Conservation (phyloP, 1,284 basidiomycete genomes). For the Leccinum subatratum region DNA sequence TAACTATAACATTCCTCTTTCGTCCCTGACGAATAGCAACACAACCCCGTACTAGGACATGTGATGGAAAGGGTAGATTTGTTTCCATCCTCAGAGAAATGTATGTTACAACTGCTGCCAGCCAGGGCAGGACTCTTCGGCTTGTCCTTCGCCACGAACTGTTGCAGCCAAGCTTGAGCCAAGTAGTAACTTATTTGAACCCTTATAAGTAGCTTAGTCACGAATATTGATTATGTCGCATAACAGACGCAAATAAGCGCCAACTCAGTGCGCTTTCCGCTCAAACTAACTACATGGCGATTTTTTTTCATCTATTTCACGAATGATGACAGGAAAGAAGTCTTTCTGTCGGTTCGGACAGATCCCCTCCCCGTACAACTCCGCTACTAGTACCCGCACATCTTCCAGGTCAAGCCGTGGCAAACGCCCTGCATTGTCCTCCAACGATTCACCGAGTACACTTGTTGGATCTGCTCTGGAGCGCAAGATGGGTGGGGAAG, state of each 20-base stretch:
- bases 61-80: too few relatives aligned
- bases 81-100: too few relatives aligned
- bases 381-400: constrained; percentile 31
- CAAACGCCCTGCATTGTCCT: constrained; percentile 44
- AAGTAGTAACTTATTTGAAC: too few relatives aligned
- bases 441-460: constrained; percentile 62
- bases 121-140: constrained; percentile 84
- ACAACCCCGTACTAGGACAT: too few relatives aligned
- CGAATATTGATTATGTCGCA: too few relatives aligned
- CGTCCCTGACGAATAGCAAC: too few relatives aligned
- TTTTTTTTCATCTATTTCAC: too few relatives aligned
- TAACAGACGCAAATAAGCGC: too few relatives aligned
- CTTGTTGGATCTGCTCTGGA: constrained; percentile 69
- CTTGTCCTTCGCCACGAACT: constrained; percentile 79
- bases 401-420: constrained; percentile 38
- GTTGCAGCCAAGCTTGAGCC: constrained; percentile 38
- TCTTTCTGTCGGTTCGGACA: constrained; percentile 38
- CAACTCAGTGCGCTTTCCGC: too few relatives aligned
- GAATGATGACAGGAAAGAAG: constrained; percentile 31
- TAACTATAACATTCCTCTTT: too few relatives aligned
- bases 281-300: too few relatives aligned
- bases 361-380: constrained; percentile 35
- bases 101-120: constrained; percentile 86
- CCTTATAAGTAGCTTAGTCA: too few relatives aligned
- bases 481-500: constrained; percentile 61